These are phyloP conservation scores for Stachybotrys elegans DNA, from an alignment of 2,329 filamentous ascomycete genomes.

Conservation along the genomic window DNA sequence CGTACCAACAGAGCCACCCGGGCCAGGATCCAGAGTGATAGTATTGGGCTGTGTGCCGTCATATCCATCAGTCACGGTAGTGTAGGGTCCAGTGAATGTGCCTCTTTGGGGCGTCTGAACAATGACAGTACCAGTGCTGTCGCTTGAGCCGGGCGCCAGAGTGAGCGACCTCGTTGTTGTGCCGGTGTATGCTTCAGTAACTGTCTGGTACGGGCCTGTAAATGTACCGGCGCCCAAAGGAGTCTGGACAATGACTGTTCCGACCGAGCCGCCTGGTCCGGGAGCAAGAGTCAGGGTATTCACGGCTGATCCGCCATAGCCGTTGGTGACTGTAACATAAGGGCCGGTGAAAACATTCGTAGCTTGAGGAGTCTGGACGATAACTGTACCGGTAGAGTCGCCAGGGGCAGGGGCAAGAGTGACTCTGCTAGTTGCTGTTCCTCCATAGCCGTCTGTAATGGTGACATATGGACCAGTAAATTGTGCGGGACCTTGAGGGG, in stretches of 20 bases:
- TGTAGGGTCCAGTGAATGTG: background rate
- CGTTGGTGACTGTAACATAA: background rate
- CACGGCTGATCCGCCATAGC: background rate
- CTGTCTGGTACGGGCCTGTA: background rate
- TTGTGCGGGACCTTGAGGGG: background rate
- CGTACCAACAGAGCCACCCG: background rate
- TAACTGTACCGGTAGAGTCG: background rate
- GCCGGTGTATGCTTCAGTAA: background rate
- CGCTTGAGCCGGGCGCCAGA: background rate
- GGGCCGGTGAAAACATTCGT: background rate
- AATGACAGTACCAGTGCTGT: slow-evolving; percentile 5
- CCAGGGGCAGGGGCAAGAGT: background rate
- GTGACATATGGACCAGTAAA: slow-evolving; percentile 1
- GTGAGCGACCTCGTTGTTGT: background rate
- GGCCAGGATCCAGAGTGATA: background rate
- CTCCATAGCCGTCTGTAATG: background rate
- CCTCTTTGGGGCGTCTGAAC: slow-evolving; percentile 2
- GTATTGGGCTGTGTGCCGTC: background rate
- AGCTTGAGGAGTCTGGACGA: background rate
- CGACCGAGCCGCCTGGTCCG: background rate
- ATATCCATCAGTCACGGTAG: background rate
- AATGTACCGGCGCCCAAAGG: background rate
- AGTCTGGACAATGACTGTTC: slow-evolving; percentile 1
- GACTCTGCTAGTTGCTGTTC: background rate
- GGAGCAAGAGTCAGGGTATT: background rate